Base-by-base conservation (phyloP, 2,329 filamentous ascomycete species). In the Colletotrichum falcatum region DNA sequence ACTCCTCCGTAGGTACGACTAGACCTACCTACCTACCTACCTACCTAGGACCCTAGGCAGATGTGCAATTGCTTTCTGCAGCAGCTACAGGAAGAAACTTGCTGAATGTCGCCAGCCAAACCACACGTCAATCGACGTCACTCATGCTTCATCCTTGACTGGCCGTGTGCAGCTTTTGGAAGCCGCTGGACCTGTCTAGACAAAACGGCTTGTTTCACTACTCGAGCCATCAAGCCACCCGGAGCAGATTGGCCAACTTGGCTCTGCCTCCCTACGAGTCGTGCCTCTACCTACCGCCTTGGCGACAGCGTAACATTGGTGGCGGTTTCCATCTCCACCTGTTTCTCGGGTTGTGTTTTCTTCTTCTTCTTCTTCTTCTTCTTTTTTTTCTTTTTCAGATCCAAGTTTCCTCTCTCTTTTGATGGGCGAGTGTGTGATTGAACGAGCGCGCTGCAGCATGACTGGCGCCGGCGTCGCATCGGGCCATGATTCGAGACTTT, bases 191-290 rank as follows among this genome's bases (percentile, higher is more conserved):
- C 20, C 11, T 37, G 48, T 33, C 59, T 61, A 39, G 58, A 33
- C 55, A 28, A 56, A 51, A 62, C 58, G 58, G 49, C 39, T 54
- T 70, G 64, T 70, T 70, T 67, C 67, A 67, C 58, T 26, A 51
- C 14, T 26, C 20, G 30, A 59, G 64, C 64, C 67, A 62, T 28
- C 42, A 44, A 44, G 44, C 44, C 44, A 46, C 42, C 51, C 12
- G 64, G 54, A 44, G 28, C 42, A 44, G 42, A n/a, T 59, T 30
- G 37, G 37, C 26, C 37, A 55, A 55, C 23, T 42, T 39, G 48
- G 66, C 48, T n/a, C n/a, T n/a, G n/a, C n/a, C n/a, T n/a, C n/a
- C n/a, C n/a, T n/a, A n/a, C n/a, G n/a, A n/a, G n/a, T n/a, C n/a
- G 35, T 23, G 44, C 2, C 4, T 3, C 46, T 23, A 28, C n/a